These are phyloP conservation scores for Arthrocladium fulminans DNA, from an alignment of 2,329 filamentous ascomycete genomes.

Conservation along the genomic window DNA sequence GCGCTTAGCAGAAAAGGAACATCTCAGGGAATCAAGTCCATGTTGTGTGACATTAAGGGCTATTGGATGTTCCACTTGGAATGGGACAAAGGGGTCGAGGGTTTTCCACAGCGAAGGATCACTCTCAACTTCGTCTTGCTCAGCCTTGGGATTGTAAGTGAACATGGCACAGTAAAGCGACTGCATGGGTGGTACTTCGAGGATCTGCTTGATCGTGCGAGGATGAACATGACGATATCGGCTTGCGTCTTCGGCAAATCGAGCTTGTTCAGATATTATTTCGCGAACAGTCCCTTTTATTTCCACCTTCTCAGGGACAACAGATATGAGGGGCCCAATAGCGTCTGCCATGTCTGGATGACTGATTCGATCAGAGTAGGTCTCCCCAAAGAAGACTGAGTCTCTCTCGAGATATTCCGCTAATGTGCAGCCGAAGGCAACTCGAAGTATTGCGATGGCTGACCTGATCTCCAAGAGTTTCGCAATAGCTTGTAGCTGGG, in stretches of 20 bases:
- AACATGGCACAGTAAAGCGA: conserved; percentile 25
- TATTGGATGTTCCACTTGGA: conserved; percentile 35
- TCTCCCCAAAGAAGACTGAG: conserved; percentile 27
- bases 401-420: conserved; percentile 25
- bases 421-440: conserved; percentile 26
- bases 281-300: not conserved
- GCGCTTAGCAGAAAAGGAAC: too few relatives aligned
- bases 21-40: too few relatives aligned
- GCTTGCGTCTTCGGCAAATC: conserved; percentile 22
- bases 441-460: too few relatives aligned
- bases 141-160: conserved; percentile 18
- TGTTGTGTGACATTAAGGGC: conserved; percentile 31
- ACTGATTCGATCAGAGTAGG: conserved; percentile 27
- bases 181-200: conserved; percentile 23
- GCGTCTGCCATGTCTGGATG: conserved; percentile 24
- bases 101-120: conserved; percentile 28
- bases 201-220: conserved; percentile 25
- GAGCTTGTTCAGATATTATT: conserved; percentile 15
- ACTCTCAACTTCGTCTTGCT: conserved; percentile 27
- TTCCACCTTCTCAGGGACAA: conserved; percentile 16
- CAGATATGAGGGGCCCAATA: conserved; percentile 28
- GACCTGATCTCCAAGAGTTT: conserved; percentile 26
- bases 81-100: too few relatives aligned
- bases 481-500: conserved; percentile 16
- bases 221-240: conserved; percentile 26